Base-by-base conservation (phyloP, 2,329 filamentous ascomycete genomes). In the Pestalotiopsis sp. region DNA sequence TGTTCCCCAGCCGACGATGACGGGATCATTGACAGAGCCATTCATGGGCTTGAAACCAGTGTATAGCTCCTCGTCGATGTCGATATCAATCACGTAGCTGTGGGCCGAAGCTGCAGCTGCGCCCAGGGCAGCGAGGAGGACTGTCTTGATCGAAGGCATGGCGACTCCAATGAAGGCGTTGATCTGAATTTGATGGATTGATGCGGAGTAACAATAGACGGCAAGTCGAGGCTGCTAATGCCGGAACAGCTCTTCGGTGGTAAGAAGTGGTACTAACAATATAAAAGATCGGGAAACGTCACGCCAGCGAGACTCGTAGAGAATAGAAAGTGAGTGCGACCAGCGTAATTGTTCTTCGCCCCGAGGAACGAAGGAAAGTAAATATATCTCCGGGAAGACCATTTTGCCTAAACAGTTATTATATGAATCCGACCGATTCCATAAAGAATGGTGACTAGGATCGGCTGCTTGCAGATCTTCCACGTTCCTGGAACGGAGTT, bases 1-100 rank as follows among this genome's bases (percentile, higher is more conserved):
- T n/a, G 75, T 77, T 25, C 72, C 75, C 77, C 76, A 80, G 6
- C 75, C 76, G 1, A 76, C 70, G 13, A 71, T 70, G 20, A 73
- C 63, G 2, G 72, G 70, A 20, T 73, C 64, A 4, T 71, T 65
- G 38, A 72, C 62, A 5, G 72, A 72, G 1, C 70, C 58, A 4
- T 73, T 67, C 11, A 68, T 61, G 4, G 75, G 75, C 27, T 64
- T 68, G 60, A 74, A 78, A 41, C 76, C 76, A 52, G 72, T 65
- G 68, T 77, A 78, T n/a, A 70, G 69, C 4, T 73, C 65, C 4
- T 70, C 68, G 52, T 76, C 67, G 56, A 77, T 72, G 41, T 75
- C 73, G 68, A 78, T 74, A 60, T 76, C 74, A 27, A 73, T 70
- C 38, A 78, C 72, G 64, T 72, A 77, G 64, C 76, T 74, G 64